phyloP scores from a whole-genome alignment of 1,284 basidiomycete species.

The Ceratobasidium sp. region DNA sequence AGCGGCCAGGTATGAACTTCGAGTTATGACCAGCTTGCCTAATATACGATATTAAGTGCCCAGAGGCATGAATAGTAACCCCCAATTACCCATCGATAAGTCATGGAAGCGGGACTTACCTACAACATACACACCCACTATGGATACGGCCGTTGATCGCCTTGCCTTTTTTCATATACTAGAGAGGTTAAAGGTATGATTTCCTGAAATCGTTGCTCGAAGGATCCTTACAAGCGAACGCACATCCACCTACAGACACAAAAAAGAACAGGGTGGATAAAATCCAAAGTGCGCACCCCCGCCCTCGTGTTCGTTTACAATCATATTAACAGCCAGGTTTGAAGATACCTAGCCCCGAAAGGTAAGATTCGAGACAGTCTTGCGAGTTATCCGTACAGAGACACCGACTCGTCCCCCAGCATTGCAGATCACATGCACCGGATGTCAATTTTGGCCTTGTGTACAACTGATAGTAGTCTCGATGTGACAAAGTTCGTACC shows the following conservation, averaged over 20 bases:
- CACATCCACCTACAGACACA: slow-evolving; percentile 65
- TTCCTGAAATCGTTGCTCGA: slow-evolving; percentile 1
- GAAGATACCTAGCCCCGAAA: slow-evolving; percentile 79
- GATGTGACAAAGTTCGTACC: slow-evolving; percentile 71
- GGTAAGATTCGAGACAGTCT: slow-evolving; percentile 55
- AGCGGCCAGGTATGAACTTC: too few species aligned
- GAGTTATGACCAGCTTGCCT: too few species aligned
- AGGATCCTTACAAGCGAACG: neutral
- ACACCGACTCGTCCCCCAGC: slow-evolving; percentile 53
- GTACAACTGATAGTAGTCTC: slow-evolving; percentile 69
- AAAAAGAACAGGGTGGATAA: slow-evolving; percentile 92
- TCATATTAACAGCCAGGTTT: neutral
- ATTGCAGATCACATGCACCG: slow-evolving; percentile 98
- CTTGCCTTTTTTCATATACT: slow-evolving; percentile 89
- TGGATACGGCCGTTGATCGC: slow-evolving; percentile 57
- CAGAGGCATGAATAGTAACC: neutral
- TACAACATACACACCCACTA: slow-evolving; percentile 19
- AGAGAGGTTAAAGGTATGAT: slow-evolving; percentile 78
- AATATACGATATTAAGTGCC: too few species aligned
- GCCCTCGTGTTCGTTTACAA: neutral
- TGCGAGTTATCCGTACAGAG: neutral
- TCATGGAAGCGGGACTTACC: slow-evolving; percentile 22
- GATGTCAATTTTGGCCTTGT: slow-evolving; percentile 91
- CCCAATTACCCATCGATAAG: neutral
- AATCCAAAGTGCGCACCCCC: slow-evolving; percentile 65